A percentile compares a stretch with the other conserved stretches of the same genome.
These are phyloP conservation scores for Magnolia kwangsiensis DNA, from an alignment of 164 flowering plant genomes.

Conservation along the genomic window DNA sequence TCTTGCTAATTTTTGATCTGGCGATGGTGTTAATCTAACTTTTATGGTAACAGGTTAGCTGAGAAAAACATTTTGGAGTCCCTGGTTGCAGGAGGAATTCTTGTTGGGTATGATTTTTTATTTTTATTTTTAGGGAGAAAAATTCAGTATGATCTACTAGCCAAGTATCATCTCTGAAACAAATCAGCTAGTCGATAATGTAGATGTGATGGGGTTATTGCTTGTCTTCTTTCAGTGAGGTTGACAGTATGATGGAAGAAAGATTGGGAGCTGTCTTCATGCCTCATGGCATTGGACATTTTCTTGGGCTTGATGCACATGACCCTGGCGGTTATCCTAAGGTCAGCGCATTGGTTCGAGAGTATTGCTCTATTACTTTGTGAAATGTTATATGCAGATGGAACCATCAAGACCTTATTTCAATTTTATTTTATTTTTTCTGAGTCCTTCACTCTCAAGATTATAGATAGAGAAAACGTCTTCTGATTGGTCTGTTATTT, in stretches of 20 bases:
- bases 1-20: not conserved
- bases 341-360: slow-evolving; percentile 31
- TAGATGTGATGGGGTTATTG: not conserved
- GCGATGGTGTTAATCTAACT: not conserved
- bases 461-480: not conserved
- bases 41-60: slow-evolving; percentile 57
- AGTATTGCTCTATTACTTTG: not conserved
- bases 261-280: slow-evolving; percentile 89
- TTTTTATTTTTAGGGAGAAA: not conserved
- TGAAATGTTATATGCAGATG: not conserved
- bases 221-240: slow-evolving; percentile 36
- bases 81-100: slow-evolving; percentile 48
- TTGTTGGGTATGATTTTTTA: slow-evolving; percentile 53
- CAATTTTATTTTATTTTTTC: not conserved
- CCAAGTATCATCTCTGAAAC: no score
- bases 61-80: slow-evolving; percentile 68
- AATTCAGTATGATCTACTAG: not conserved
- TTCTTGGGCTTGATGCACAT: slow-evolving; percentile 90
- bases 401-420: not conserved
- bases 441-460: not conserved
- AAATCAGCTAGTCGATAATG: no score
- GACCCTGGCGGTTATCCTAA: slow-evolving; percentile 90
- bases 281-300: slow-evolving; percentile 97
- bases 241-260: slow-evolving; percentile 76
- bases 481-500: not conserved